Conservation (phyloP, 352 stramenopile genomes). For the Globisporangium mamillatum region DNA sequence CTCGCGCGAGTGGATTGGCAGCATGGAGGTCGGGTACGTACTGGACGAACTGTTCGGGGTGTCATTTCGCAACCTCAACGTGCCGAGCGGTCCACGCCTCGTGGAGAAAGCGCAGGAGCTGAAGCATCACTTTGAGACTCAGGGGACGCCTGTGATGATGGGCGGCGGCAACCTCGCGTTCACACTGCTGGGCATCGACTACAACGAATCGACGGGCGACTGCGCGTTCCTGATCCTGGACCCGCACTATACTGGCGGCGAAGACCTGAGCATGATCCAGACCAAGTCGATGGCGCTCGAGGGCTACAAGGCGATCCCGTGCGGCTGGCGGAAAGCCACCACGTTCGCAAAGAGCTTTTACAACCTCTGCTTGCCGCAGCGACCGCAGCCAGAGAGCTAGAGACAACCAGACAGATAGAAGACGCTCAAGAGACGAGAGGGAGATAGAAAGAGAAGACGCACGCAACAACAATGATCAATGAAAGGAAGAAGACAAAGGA, state of each 20-base stretch:
- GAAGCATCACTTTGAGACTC: conserved; percentile 68
- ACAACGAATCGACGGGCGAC: conserved; percentile 51
- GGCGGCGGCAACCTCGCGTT: conserved; percentile 78
- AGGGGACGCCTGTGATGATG: conserved; percentile 88
- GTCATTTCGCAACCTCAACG: conserved; percentile 67
- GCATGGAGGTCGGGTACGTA: conserved; percentile 81
- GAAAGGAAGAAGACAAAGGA: neutral
- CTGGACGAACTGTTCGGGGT: conserved; percentile 75
- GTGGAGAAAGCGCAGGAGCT: conserved; percentile 64
- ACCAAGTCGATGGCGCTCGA: conserved; percentile 68
- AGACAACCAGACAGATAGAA: neutral
- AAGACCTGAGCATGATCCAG: conserved; percentile 72
- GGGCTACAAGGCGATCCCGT: conserved; percentile 73
- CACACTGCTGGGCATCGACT: conserved; percentile 78
- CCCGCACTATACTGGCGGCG: conserved; percentile 71
- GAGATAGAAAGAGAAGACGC: neutral
- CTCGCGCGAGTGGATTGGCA: conserved; percentile 82
- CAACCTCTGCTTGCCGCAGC: conserved; percentile 73
- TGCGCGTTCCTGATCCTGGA: conserved; percentile 81
- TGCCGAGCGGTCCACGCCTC: conserved; percentile 52
- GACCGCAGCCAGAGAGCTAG: conserved; percentile 3
- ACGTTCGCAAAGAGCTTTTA: conserved; percentile 72
- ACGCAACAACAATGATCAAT: neutral
- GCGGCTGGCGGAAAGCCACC: conserved; percentile 59
- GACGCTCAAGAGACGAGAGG: neutral